A percentile compares a stretch with the other conserved stretches of the same genome.
These are phyloP conservation scores for Stellera chamaejasme DNA, from an alignment of 345 rosid genomes.

Conservation along the genomic window DNA sequence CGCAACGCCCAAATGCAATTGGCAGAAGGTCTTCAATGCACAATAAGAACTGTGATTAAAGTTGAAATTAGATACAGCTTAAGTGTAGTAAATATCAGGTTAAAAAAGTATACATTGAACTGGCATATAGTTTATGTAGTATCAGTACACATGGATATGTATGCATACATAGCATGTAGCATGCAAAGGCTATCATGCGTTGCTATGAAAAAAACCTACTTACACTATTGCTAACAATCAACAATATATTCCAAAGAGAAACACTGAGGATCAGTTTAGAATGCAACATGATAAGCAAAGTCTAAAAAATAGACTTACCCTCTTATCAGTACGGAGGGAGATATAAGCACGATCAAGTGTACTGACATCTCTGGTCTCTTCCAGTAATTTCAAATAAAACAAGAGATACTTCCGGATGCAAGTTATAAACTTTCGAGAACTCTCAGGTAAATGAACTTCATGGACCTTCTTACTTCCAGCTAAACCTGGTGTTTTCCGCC, in stretches of 20 bases:
- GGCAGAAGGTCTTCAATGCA: constrained; percentile 94
- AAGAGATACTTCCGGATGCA: constrained; percentile 84
- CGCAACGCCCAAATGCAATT: constrained; percentile 74
- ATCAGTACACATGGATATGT: neutral
- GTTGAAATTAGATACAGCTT: constrained; percentile 15
- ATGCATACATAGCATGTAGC: no score
- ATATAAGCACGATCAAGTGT: constrained; percentile 83
- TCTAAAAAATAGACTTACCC: constrained; percentile 37
- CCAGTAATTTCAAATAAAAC: constrained; percentile 84
- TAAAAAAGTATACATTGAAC: neutral
- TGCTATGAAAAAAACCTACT: neutral
- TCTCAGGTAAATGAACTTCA: constrained; percentile 91
- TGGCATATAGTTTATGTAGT: constrained; percentile 1
- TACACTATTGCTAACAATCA: no score
- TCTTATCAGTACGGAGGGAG: constrained; percentile 81
- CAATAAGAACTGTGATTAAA: constrained; percentile 63
- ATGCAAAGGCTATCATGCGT: no score
- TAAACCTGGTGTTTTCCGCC: constrained; percentile 78
- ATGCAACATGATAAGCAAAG: no score
- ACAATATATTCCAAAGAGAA: no score
- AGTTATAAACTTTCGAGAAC: constrained; percentile 94
- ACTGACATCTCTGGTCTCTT: constrained; percentile 73
- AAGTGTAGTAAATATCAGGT: constrained; percentile 8
- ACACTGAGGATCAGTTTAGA: no score
- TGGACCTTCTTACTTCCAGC: constrained; percentile 79